Conservation (phyloP, 179 eudicot genomes). For the Beta lomatogona region DNA sequence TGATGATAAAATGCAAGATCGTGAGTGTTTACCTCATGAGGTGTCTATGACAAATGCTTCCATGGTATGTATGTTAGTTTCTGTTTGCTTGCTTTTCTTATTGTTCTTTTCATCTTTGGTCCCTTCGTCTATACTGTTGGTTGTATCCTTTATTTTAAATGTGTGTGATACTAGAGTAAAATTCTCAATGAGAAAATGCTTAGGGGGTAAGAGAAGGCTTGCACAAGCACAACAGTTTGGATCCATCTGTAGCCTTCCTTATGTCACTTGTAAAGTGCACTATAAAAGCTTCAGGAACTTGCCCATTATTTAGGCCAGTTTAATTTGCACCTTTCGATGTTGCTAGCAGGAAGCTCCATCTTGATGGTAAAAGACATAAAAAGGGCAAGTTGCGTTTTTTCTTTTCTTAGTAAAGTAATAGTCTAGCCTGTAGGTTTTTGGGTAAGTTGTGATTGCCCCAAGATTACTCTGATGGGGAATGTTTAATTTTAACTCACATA, state of each 20-base stretch:
- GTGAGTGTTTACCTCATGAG: conserved; percentile 55
- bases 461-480: no score
- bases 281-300: neutral
- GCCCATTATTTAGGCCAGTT: neutral
- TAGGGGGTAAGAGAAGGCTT: no score
- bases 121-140: neutral
- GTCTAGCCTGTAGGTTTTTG: no score
- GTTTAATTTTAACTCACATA: no score
- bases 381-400: no score
- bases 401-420: no score
- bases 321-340: neutral
- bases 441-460: no score
- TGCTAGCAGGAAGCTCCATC: no score
- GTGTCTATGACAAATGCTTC: conserved; percentile 78
- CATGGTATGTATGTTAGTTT: conserved; percentile 45
- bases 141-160: neutral
- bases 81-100: neutral
- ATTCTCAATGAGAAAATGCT: neutral
- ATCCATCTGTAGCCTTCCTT: no score
- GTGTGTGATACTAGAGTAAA: neutral
- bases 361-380: no score
- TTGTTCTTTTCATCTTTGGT: neutral
- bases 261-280: neutral
- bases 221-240: no score
- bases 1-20: conserved; percentile 68